phyloP scores from a whole-genome alignment of 306 rosid genomes.

The Quillaja saponaria region DNA sequence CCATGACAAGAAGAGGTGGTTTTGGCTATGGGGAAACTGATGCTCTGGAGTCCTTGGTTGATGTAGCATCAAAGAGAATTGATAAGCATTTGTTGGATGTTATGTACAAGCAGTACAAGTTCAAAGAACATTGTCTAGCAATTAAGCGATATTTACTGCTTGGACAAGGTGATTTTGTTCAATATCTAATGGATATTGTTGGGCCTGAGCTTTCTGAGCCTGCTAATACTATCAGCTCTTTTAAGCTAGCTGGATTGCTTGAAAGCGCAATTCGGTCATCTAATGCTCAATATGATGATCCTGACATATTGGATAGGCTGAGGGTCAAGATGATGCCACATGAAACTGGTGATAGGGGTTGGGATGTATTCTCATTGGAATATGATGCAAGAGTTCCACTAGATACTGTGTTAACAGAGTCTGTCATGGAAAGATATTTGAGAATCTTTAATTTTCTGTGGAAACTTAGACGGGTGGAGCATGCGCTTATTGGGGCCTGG shows the following conservation, averaged over 20 bases:
- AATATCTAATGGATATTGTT: constrained; percentile 90
- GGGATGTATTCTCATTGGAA: constrained; percentile 96
- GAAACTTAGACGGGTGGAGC: constrained; percentile 96
- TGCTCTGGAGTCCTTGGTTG: constrained; percentile 87
- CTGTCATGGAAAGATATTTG: constrained; percentile 90
- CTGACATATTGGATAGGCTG: constrained; percentile 87
- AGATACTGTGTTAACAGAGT: constrained; percentile 88
- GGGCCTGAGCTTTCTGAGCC: constrained; percentile 98
- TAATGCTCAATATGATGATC: constrained; percentile 95
- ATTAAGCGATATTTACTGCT: constrained; percentile 85
- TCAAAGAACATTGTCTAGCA: constrained; percentile 96
- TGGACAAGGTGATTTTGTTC: constrained; percentile 98
- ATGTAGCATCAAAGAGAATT: constrained; percentile 89
- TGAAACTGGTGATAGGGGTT: constrained; percentile 86
- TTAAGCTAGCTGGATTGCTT: constrained; percentile 84
- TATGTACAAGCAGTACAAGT: constrained; percentile 70
- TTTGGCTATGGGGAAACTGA: constrained; percentile 92
- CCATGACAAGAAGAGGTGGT: constrained; percentile 70
- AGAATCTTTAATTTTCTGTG: constrained; percentile 88
- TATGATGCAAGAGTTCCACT: constrained; percentile 91
- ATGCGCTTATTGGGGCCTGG: constrained; percentile 96
- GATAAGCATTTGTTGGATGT: constrained; percentile 91
- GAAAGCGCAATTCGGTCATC: constrained; percentile 92
- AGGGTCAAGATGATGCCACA: constrained; percentile 98
- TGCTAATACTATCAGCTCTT: constrained; percentile 89